phyloP scores from a whole-genome alignment of 345 rosid genomes.

The Corchorus capsularis region DNA sequence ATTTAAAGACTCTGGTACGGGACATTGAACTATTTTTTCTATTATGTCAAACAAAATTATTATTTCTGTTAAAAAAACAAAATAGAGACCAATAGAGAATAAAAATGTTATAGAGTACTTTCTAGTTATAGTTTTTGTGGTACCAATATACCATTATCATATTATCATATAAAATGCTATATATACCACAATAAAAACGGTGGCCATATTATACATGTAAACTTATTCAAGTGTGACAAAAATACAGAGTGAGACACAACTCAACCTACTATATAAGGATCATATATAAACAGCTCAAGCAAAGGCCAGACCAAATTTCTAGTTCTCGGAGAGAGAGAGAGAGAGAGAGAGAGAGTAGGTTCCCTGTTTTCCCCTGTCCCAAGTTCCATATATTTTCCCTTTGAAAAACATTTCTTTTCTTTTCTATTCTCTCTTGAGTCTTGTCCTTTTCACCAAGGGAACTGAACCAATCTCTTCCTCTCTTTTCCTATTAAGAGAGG shows the following conservation, averaged over 20 bases:
- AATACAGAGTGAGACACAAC: neutral
- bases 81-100: too few relatives aligned
- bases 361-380: neutral
- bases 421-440: neutral
- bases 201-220: neutral
- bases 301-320: neutral
- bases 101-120: too few relatives aligned
- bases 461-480: neutral
- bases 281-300: neutral
- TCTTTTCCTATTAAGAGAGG: neutral
- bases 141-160: too few relatives aligned
- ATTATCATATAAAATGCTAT: too few relatives aligned
- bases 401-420: neutral
- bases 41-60: too few relatives aligned
- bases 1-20: too few relatives aligned
- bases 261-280: neutral
- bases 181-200: neutral
- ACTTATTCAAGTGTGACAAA: neutral
- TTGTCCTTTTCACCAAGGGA: neutral
- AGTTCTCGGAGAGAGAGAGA: neutral
- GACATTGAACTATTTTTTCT: too few relatives aligned
- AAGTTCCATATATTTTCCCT: neutral
- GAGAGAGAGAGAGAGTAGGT: neutral
- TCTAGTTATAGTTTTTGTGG: neutral
- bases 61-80: too few relatives aligned